Conservation (phyloP, 345 rosid genomes). For the Draba incana region DNA sequence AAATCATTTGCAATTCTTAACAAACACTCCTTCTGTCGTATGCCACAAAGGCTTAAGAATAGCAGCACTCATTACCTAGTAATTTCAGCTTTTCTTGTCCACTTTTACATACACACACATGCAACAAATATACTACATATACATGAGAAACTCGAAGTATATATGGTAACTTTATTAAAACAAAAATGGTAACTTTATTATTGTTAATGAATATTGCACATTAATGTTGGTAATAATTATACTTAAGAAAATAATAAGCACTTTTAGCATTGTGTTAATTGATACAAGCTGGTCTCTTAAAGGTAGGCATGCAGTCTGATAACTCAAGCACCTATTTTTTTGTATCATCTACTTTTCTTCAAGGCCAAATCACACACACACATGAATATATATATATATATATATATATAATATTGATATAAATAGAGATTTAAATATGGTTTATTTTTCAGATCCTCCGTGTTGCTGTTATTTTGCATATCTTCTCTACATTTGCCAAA, state of each 20-base stretch:
- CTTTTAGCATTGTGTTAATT: conserved; percentile 21
- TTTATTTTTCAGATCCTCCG: conserved; percentile 19
- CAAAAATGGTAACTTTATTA: background rate
- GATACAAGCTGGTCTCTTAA: conserved; percentile 36
- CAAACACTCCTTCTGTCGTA: conserved; percentile 24
- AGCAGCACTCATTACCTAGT: conserved; percentile 25
- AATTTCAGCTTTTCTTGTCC: conserved; percentile 20
- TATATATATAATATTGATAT: too few relatives aligned
- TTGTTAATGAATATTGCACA: conserved; percentile 6
- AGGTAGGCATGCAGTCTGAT: conserved; percentile 25
- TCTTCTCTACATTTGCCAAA: conserved; percentile 32
- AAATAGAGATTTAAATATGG: background rate
- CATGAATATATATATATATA: background rate
- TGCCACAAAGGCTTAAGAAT: background rate
- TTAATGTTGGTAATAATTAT: background rate
- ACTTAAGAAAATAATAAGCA: conserved; percentile 8
- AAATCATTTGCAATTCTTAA: conserved; percentile 32
- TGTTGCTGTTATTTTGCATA: conserved; percentile 24
- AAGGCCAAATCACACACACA: background rate
- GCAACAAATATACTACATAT: conserved; percentile 14
- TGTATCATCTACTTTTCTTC: background rate
- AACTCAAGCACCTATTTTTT: conserved; percentile 4
- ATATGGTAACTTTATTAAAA: background rate
- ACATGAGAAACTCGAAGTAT: background rate
- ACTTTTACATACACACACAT: conserved; percentile 18